A percentile compares a stretch with the other conserved stretches of the same genome.
Conservation (phyloP, 129 eudicot genomes). For the Lonicera japonica region DNA sequence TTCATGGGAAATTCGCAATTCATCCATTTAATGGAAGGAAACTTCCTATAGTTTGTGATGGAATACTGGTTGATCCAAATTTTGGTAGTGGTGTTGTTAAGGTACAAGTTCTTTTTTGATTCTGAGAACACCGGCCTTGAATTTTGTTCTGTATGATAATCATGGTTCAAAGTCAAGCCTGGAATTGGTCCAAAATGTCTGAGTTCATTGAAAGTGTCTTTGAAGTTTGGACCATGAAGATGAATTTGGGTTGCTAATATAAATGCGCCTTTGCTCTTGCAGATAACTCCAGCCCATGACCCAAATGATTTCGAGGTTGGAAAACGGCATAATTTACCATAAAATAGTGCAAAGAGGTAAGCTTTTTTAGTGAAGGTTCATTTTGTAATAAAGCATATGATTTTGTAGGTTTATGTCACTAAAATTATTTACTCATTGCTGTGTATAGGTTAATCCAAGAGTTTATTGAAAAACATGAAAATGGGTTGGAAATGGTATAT, state of each 20-base stretch:
- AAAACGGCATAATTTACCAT: constrained; percentile 80
- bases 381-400: not conserved
- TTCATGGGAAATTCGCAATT: constrained; percentile 76
- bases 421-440: not conserved
- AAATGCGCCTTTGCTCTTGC: constrained; percentile 9
- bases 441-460: constrained; percentile 65
- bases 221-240: not conserved
- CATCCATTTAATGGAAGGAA: constrained; percentile 88
- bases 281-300: constrained; percentile 99
- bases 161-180: no score
- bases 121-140: not conserved
- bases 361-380: not conserved
- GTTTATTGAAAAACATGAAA: constrained; percentile 62
- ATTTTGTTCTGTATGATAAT: not conserved
- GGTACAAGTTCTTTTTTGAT: constrained; percentile 27
- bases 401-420: not conserved
- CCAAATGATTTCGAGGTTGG: constrained; percentile 99
- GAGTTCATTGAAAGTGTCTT: no score
- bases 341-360: constrained; percentile 83
- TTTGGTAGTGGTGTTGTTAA: constrained; percentile 98
- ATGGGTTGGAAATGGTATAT: constrained; percentile 62
- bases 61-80: constrained; percentile 75
- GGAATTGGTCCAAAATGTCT: no score
- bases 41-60: constrained; percentile 83
- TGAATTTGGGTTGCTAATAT: not conserved